These are phyloP conservation scores for Monosporozyma yasuniensis DNA, from an alignment of 805 yeast species.

Conservation along the genomic window DNA sequence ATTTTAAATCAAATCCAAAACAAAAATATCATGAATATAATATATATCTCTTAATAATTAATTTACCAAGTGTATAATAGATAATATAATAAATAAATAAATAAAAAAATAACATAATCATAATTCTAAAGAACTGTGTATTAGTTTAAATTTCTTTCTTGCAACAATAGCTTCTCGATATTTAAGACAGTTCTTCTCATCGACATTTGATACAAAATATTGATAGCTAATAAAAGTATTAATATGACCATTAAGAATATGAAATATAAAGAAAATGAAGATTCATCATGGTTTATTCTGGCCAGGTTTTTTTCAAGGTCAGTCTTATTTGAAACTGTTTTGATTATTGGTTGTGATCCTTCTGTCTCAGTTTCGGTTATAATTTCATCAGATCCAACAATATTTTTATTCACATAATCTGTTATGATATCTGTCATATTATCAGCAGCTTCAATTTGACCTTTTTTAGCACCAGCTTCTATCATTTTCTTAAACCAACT, in stretches of 20 bases:
- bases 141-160: not conserved
- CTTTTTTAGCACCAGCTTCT: conserved; percentile 74
- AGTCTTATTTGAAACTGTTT: not conserved
- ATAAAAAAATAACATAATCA: not conserved
- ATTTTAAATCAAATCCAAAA: conserved; percentile 7
- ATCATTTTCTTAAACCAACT: conserved; percentile 89
- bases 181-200: not conserved
- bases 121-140: not conserved
- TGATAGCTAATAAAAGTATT: conserved; percentile 1
- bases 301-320: not conserved
- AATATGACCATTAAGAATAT: not conserved
- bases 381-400: conserved; percentile 1
- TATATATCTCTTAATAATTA: not conserved
- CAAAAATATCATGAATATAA: not conserved
- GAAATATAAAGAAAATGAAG: not conserved
- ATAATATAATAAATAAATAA: not conserved
- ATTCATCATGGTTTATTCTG: not conserved
- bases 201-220: conserved; percentile 2
- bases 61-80: not conserved
- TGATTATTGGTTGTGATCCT: not conserved
- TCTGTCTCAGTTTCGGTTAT: not conserved
- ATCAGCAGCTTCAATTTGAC: conserved; percentile 60
- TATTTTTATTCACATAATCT: conserved; percentile 19
- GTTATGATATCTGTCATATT: conserved; percentile 32
- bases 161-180: not conserved